A percentile compares a stretch with the other conserved stretches of the same genome.
Conservation (phyloP, 495 filamentous ascomycete genomes). For the Lophiostoma macrostomum region DNA sequence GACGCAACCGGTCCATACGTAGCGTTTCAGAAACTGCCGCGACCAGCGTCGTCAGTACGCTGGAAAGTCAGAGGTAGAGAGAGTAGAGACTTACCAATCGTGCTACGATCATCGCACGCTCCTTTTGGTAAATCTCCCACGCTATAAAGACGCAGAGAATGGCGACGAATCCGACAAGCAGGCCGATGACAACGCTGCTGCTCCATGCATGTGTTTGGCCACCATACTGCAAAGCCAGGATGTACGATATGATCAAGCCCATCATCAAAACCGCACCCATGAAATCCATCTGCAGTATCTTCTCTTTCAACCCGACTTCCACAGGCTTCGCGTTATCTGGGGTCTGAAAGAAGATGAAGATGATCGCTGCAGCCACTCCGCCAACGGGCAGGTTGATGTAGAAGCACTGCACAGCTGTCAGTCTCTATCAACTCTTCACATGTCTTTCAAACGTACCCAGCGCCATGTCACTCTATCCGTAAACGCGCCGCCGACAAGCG, state of each 20-base stretch:
- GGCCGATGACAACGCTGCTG: constrained; percentile 8
- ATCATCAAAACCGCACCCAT: constrained; percentile 14
- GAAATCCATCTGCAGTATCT: constrained; percentile 22
- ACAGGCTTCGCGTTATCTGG: constrained; percentile 7
- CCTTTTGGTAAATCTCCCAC: constrained; percentile 1
- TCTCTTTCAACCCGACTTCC: constrained; percentile 2
- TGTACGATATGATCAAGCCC: constrained; percentile 9
- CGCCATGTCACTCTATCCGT: constrained; percentile 59
- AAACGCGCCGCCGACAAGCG: constrained; percentile 40
- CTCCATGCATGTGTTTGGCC: constrained; percentile 9
- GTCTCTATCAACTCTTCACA: too few relatives aligned
- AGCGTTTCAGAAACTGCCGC: not conserved
- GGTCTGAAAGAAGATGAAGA: constrained; percentile 14
- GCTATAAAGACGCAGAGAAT: constrained; percentile 3
- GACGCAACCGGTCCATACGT: constrained; percentile 32
- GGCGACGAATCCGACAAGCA: constrained; percentile 31
- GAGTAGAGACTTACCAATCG: constrained; percentile 17
- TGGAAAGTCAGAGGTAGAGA: too few relatives aligned
- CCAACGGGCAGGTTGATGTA: constrained; percentile 29
- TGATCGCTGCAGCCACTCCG: not conserved
- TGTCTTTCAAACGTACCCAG: too few relatives aligned
- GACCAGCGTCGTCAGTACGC: too few relatives aligned
- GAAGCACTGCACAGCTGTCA: too few relatives aligned
- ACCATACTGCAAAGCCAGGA: constrained; percentile 20
- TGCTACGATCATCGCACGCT: constrained; percentile 6